phyloP scores from a whole-genome alignment of 73 alveolate genomes.

The Stentor coeruleus region DNA sequence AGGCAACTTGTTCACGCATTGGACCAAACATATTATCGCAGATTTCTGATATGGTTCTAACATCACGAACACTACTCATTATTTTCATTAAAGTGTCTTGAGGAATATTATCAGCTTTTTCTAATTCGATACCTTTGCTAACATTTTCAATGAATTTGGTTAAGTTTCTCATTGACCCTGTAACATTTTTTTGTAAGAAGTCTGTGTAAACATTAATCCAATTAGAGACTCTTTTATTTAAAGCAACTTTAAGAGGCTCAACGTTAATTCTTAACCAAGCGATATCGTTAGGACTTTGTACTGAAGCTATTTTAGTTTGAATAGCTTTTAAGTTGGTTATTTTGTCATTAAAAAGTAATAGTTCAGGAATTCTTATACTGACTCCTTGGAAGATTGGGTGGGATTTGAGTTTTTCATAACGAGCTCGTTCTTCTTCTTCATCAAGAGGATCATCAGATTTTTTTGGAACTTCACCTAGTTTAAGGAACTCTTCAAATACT shows the following conservation, averaged over 20 bases:
- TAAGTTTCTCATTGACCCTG: constrained; percentile 76
- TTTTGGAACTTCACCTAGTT: constrained; percentile 70
- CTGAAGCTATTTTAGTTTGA: constrained; percentile 78
- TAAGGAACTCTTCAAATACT: constrained; percentile 86
- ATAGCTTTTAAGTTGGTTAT: constrained; percentile 82
- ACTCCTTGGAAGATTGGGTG: constrained; percentile 86
- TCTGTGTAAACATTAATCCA: constrained; percentile 91
- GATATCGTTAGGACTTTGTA: constrained; percentile 83
- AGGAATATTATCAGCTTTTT: constrained; percentile 61
- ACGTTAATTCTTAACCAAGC: constrained; percentile 96
- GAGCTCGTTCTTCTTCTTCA: constrained; percentile 83
- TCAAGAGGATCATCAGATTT: constrained; percentile 61
- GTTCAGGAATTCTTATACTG: constrained; percentile 82
- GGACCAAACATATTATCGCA: constrained; percentile 74
- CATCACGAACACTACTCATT: constrained; percentile 93
- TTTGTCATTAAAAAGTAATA: constrained; percentile 91
- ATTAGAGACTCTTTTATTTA: constrained; percentile 71
- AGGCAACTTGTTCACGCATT: constrained; percentile 72
- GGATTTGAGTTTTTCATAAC: constrained; percentile 72
- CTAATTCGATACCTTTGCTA: constrained; percentile 72
- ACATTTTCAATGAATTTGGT: constrained; percentile 87
- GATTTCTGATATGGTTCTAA: constrained; percentile 75
- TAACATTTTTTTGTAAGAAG: constrained; percentile 82
- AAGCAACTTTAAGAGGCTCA: constrained; percentile 81
- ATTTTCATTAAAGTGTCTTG: constrained; percentile 36